Percentiles rank a stretch among this genome's conserved stretches.
Evolutionary conservation across 352 stramenopile species (phyloP).

Genomic region (Halophytophthora batemanensis): DNA sequence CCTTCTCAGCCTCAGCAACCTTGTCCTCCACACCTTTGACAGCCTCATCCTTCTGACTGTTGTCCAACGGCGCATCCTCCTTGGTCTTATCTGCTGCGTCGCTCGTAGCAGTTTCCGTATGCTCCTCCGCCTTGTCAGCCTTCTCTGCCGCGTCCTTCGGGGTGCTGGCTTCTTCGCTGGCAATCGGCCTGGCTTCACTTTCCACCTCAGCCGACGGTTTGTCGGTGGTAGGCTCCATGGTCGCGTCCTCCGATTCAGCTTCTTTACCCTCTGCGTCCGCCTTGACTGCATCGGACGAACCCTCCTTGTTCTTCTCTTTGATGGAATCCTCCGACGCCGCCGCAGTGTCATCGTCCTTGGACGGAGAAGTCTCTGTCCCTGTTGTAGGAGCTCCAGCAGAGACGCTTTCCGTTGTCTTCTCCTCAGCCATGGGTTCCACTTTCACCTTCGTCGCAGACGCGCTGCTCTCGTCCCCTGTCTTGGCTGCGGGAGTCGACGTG

Average conservation of each 20-base stretch:
- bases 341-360: background rate
- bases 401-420: constrained; percentile 1
- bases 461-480: background rate
- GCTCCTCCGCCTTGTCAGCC: too few species aligned
- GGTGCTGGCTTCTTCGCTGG: constrained; percentile 2
- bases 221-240: background rate
- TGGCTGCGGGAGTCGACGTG: too few species aligned
- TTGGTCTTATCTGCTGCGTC: background rate
- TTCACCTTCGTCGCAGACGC: constrained; percentile 9
- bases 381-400: background rate
- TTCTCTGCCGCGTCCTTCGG: background rate
- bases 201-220: background rate
- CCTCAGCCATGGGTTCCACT: constrained; percentile 7
- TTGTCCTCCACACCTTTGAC: constrained; percentile 23
- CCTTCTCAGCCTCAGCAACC: background rate
- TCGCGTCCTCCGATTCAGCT: background rate
- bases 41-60: constrained; percentile 2
- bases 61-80: background rate
- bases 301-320: constrained; percentile 6
- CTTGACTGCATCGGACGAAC: background rate
- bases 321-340: background rate
- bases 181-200: background rate
- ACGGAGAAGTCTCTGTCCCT: background rate
- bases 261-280: background rate
- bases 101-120: too few species aligned